Percentiles rank a stretch among this genome's conserved stretches.
Conservation (phyloP, 495 filamentous ascomycete species). For the Aspergillus wentii region DNA sequence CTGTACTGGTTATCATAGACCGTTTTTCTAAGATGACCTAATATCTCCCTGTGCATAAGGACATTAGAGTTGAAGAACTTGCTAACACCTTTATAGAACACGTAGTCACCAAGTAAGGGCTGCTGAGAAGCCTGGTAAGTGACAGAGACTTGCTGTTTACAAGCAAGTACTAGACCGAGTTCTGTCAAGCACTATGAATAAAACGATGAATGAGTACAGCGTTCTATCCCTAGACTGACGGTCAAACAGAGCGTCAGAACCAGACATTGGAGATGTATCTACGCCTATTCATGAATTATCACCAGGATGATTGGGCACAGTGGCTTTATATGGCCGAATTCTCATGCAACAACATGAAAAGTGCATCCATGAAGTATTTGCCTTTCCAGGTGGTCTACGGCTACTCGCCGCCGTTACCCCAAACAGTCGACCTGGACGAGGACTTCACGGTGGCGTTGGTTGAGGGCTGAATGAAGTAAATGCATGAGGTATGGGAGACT, state of each 20-base stretch:
- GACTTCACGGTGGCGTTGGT: no score
- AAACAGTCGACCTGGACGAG: neutral
- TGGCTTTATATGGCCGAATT: conserved; percentile 9
- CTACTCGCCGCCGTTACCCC: conserved; percentile 4
- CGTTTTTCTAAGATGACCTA: conserved; percentile 14
- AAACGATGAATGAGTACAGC: neutral
- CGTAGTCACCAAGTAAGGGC: no score
- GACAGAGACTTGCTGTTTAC: conserved; percentile 11
- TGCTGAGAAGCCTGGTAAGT: conserved; percentile 3
- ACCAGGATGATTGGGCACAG: conserved; percentile 16
- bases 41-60: conserved; percentile 5
- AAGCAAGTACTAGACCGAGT: conserved; percentile 4
- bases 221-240: conserved; percentile 7
- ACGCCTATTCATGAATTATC: neutral
- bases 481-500: neutral
- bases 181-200: neutral
- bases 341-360: no score
- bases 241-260: conserved; percentile 9
- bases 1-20: conserved; percentile 17
- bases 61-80: conserved; percentile 1
- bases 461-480: neutral
- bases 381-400: conserved; percentile 13
- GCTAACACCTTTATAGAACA: conserved; percentile 5
- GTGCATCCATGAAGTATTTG: no score
- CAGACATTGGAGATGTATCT: conserved; percentile 4